Percentiles rank a stretch among this genome's conserved stretches.
Evolutionary conservation across 768 basidiomycete species (phyloP).

Genomic region (Podaxis carcinomalis): DNA sequence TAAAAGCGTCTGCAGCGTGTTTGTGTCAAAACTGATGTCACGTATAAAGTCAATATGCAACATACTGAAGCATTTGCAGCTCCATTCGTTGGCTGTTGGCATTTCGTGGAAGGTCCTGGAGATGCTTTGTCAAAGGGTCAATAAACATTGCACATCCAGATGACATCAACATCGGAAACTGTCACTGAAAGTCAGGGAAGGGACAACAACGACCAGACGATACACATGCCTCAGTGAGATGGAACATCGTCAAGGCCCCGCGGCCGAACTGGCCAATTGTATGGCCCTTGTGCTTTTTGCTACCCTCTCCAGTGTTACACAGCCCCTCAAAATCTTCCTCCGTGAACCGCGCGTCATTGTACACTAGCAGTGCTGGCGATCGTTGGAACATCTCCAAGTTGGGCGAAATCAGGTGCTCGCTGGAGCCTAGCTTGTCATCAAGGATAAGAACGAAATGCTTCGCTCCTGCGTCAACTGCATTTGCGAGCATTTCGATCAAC

Average conservation of each 20-base stretch:
- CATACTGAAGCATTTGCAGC: not conserved
- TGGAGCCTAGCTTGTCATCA: slow-evolving; percentile 23
- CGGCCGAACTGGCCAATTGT: slow-evolving; percentile 50
- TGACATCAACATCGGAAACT: slow-evolving; percentile 32
- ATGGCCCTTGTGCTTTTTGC: slow-evolving; percentile 30
- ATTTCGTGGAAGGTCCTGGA: slow-evolving; percentile 27
- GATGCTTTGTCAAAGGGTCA: slow-evolving; percentile 39
- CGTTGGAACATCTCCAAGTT: slow-evolving; percentile 30
- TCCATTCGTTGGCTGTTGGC: slow-evolving; percentile 29
- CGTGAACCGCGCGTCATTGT: slow-evolving; percentile 39
- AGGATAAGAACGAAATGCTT: slow-evolving; percentile 35
- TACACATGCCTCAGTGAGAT: slow-evolving; percentile 42
- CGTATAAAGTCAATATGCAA: not conserved
- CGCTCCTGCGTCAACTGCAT: slow-evolving; percentile 47
- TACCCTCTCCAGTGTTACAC: slow-evolving; percentile 38
- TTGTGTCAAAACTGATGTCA: not conserved
- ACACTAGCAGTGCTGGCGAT: slow-evolving; percentile 36
- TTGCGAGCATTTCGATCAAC: slow-evolving; percentile 48
- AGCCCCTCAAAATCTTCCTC: slow-evolving; percentile 44
- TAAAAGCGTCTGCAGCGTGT: slow-evolving; percentile 27
- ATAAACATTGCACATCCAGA: slow-evolving; percentile 31
- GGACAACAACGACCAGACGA: not conserved
- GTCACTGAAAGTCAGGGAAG: not conserved
- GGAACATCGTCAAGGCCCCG: slow-evolving; percentile 49
- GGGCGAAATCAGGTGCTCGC: slow-evolving; percentile 24